phyloP scores from a whole-genome alignment of 2,329 filamentous ascomycete species.

The Trichoderma brevicompactum region DNA sequence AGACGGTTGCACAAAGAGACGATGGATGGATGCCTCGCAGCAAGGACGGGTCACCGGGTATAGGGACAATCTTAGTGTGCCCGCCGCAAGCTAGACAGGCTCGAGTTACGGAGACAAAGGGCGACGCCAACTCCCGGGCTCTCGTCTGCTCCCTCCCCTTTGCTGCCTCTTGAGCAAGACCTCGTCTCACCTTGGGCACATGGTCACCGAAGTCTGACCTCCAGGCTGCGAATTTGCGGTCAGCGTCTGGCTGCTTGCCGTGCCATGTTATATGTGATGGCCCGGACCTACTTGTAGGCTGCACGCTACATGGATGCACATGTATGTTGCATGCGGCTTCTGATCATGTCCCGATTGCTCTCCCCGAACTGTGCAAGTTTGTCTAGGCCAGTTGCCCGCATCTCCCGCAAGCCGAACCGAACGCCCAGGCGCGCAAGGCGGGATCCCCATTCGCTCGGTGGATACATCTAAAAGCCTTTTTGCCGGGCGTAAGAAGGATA shows the following conservation, averaged over 20 bases:
- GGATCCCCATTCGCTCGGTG: background rate
- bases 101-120: background rate
- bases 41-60: slow-evolving; percentile 20
- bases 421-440: background rate
- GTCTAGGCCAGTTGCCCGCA: background rate
- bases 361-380: background rate
- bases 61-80: background rate
- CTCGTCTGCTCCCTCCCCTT: background rate
- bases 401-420: slow-evolving; percentile 5
- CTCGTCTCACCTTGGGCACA: slow-evolving; percentile 22
- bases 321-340: slow-evolving; percentile 2
- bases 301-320: slow-evolving; percentile 3
- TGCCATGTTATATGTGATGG: slow-evolving; percentile 5
- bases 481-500: slow-evolving; percentile 17
- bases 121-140: slow-evolving; percentile 9
- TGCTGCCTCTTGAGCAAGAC: background rate
- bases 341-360: background rate
- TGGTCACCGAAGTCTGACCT: slow-evolving; percentile 2
- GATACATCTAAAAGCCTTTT: background rate
- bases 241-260: background rate
- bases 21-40: slow-evolving; percentile 21
- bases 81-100: slow-evolving; percentile 10
- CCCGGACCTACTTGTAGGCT: background rate
- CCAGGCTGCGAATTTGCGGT: slow-evolving; percentile 16
- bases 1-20: background rate